Evolutionary conservation across 2,329 filamentous ascomycete species (phyloP), one percentile per base, ranked within the genome.

Genomic region (Trichoderma breve): DNA sequence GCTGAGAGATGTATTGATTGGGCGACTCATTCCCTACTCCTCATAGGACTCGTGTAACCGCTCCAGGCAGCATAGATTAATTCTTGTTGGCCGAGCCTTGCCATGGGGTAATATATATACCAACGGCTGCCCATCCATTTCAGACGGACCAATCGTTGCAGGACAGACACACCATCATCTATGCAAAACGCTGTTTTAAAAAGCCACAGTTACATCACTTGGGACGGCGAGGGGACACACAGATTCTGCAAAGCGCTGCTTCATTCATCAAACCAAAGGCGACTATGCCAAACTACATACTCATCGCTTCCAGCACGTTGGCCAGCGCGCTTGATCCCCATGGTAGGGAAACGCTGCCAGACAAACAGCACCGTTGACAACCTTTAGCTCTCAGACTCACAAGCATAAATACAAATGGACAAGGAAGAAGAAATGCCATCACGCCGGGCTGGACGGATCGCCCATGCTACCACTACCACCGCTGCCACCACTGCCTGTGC

Each of bases 391-490:
- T 58, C 51, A 30, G 64, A 53, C 11, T 53, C 47, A 24, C 21
- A 67, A 67, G 64, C 64, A 39, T 43, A 36, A 11, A 53, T 53
- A 53, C 6, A 36, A 36, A 26, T 32, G 5, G 24, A 28, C n/a
- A 28, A 18, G 43, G 36, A 64, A 39, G 30, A 24, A 43, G 21
- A 28, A 43, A 43, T 11, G 26, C 24, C 36, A 58, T 73, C 72
- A 73, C 53, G 63, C 61, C 51, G 87, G 88, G 77, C 88, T 90
- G 73, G 82, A 83, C 28, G 86, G 85, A 76, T 88, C 87, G 65
- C 83, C 81, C 43, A 83, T 77, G 76, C 86, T 87, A n/a, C 82
- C 83, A 75, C 84, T 77, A 76, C 86, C 87, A 18, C 82, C 83
- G 74, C 84, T 87, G 36, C 83, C 84, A 73, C 82, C 82, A 72